phyloP scores from a whole-genome alignment of 768 basidiomycete species.

The Leccinum imitatum region DNA sequence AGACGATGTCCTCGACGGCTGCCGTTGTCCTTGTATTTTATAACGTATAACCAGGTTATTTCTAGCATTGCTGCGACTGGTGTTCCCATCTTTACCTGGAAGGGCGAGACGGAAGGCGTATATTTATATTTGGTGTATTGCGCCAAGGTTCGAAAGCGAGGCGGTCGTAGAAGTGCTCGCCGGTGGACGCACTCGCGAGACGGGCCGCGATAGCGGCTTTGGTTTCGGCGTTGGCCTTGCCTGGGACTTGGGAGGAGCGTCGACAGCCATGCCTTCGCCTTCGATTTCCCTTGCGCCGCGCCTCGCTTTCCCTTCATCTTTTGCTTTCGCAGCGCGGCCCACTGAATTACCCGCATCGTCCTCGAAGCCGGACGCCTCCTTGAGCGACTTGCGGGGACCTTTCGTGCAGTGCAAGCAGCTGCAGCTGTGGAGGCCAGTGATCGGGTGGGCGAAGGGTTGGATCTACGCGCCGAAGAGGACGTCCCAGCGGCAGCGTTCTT shows the following conservation, averaged over 20 bases:
- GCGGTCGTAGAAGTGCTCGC: slow-evolving; percentile 7
- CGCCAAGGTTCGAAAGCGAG: background rate
- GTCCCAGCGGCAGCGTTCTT: background rate
- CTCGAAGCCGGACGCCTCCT: slow-evolving; percentile 19
- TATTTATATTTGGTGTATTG: too few species aligned
- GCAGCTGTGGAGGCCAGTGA: slow-evolving; percentile 14
- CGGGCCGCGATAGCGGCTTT: slow-evolving; percentile 17
- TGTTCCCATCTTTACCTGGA: too few species aligned
- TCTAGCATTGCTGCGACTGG: too few species aligned
- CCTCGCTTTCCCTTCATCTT: slow-evolving; percentile 5
- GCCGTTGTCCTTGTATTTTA: too few species aligned
- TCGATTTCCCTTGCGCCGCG: background rate
- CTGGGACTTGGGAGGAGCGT: slow-evolving; percentile 15
- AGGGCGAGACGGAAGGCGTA: too few species aligned
- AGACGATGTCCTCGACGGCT: too few species aligned
- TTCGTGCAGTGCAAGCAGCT: slow-evolving; percentile 19
- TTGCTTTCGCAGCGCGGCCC: slow-evolving; percentile 10
- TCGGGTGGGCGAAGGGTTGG: slow-evolving; percentile 25
- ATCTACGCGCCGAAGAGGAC: slow-evolving; percentile 24
- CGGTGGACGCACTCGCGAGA: slow-evolving; percentile 7
- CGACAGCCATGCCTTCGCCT: slow-evolving; percentile 11
- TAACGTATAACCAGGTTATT: too few species aligned
- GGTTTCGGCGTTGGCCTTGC: background rate
- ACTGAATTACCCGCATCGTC: slow-evolving; percentile 13
- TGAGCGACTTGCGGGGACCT: slow-evolving; percentile 25